phyloP scores from a whole-genome alignment of 495 filamentous ascomycete species.

The Annulohypoxylon bovei region DNA sequence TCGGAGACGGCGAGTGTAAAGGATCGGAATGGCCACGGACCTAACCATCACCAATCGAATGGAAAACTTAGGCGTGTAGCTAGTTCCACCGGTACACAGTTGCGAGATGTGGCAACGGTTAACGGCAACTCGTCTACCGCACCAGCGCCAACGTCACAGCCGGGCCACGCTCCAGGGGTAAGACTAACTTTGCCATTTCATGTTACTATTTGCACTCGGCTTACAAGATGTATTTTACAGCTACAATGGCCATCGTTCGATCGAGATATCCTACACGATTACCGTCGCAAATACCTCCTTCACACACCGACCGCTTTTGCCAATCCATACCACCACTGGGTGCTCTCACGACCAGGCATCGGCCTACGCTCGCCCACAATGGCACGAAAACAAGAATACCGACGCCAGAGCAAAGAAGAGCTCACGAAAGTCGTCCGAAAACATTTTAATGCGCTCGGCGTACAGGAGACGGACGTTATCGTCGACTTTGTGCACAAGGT shows the following conservation, averaged over 20 bases:
- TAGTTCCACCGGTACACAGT: slow-evolving; percentile 56
- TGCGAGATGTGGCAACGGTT: slow-evolving; percentile 53
- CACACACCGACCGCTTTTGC: slow-evolving; percentile 75
- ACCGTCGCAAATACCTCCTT: slow-evolving; percentile 80
- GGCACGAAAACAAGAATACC: slow-evolving; percentile 66
- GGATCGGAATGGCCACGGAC: slow-evolving; percentile 55
- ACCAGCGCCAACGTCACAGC: slow-evolving; percentile 32
- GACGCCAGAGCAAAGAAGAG: slow-evolving; percentile 78
- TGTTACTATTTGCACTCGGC: slow-evolving; percentile 12
- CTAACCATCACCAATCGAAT: slow-evolving; percentile 50
- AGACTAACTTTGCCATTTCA: slow-evolving; percentile 1
- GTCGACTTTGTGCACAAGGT: slow-evolving; percentile 89
- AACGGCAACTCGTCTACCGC: slow-evolving; percentile 40
- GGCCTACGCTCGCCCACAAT: slow-evolving; percentile 79
- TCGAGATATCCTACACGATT: slow-evolving; percentile 76
- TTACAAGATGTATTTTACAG: slow-evolving; percentile 55
- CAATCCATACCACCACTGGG: slow-evolving; percentile 74
- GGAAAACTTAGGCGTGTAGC: slow-evolving; percentile 58
- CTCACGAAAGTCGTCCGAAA: slow-evolving; percentile 85
- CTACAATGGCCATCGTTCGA: slow-evolving; percentile 81
- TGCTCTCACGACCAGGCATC: slow-evolving; percentile 75
- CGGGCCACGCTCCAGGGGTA: slow-evolving; percentile 43
- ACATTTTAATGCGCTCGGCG: slow-evolving; percentile 86
- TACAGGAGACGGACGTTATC: slow-evolving; percentile 88
- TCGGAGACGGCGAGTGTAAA: slow-evolving; percentile 54